Evolutionary conservation across 495 filamentous ascomycete genomes (phyloP).

Genomic region (Aspergillus incahuasiensis): DNA sequence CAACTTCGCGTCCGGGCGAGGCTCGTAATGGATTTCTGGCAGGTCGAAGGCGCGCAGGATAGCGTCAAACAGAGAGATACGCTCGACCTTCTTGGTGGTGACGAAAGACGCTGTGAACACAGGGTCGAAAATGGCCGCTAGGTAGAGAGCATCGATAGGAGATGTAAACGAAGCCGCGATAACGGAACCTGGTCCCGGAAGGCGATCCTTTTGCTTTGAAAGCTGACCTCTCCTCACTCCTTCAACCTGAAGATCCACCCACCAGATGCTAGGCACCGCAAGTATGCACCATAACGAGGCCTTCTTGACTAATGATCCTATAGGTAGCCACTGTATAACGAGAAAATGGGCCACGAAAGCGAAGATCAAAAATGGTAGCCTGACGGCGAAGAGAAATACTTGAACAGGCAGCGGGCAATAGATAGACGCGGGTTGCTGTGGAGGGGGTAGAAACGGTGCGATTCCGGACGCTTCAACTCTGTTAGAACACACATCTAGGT

Average conservation of each 20-base stretch:
- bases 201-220: slow-evolving; percentile 51
- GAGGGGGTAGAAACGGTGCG: slow-evolving; percentile 85
- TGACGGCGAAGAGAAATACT: slow-evolving; percentile 70
- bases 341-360: slow-evolving; percentile 68
- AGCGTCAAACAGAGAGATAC: slow-evolving; percentile 68
- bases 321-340: slow-evolving; percentile 77
- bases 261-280: slow-evolving; percentile 87
- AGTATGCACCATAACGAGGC: slow-evolving; percentile 81
- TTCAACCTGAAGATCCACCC: slow-evolving; percentile 95
- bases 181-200: slow-evolving; percentile 70
- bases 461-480: slow-evolving; percentile 77
- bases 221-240: slow-evolving; percentile 82
- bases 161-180: slow-evolving; percentile 90
- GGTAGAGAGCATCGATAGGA: slow-evolving; percentile 87
- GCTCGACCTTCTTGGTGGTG: slow-evolving; percentile 63
- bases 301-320: slow-evolving; percentile 76
- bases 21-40: slow-evolving; percentile 38
- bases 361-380: slow-evolving; percentile 71
- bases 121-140: slow-evolving; percentile 95
- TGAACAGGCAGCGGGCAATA: slow-evolving; percentile 57
- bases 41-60: slow-evolving; percentile 66
- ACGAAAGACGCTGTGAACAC: slow-evolving; percentile 86
- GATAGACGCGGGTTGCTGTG: slow-evolving; percentile 48
- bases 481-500: background rate
- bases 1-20: slow-evolving; percentile 45